phyloP scores from a whole-genome alignment of 768 basidiomycete species.

The Hericium coralloides region DNA sequence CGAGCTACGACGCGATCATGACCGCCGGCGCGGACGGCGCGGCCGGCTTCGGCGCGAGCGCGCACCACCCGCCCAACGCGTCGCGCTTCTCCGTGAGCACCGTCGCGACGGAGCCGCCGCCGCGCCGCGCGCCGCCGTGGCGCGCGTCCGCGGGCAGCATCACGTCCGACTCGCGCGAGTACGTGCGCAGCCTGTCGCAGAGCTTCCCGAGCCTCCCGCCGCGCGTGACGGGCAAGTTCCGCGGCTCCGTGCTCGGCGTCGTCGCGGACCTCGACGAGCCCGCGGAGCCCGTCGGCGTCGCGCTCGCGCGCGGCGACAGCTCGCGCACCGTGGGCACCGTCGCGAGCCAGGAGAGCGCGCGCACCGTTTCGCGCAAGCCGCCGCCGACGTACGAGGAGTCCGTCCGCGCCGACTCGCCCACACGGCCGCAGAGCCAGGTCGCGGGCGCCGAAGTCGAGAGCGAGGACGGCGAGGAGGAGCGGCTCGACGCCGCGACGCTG shows the following conservation, averaged over 20 bases:
- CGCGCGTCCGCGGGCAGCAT: slow-evolving; percentile 1
- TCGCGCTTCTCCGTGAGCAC: neutral
- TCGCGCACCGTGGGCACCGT: neutral
- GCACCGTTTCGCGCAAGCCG: neutral
- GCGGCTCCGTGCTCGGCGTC: neutral
- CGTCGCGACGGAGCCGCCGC: neutral
- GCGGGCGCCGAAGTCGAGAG: neutral
- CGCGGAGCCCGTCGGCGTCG: neutral
- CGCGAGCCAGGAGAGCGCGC: neutral
- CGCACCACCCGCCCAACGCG: neutral
- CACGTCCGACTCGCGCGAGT: neutral
- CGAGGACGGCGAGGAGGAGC: neutral
- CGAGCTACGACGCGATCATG: slow-evolving; percentile 1
- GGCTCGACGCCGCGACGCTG: neutral
- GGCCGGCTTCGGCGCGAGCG: neutral
- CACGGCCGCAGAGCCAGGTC: no score
- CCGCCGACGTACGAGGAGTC: neutral
- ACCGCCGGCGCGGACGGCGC: neutral
- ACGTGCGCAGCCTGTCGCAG: neutral
- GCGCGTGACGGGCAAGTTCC: neutral
- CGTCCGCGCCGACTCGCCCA: neutral
- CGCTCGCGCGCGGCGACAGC: neutral
- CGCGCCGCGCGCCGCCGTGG: neutral
- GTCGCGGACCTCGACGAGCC: neutral
- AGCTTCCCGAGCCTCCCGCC: neutral